phyloP scores from a whole-genome alignment of 257 asterid species.

The Cinchona pubescens region DNA sequence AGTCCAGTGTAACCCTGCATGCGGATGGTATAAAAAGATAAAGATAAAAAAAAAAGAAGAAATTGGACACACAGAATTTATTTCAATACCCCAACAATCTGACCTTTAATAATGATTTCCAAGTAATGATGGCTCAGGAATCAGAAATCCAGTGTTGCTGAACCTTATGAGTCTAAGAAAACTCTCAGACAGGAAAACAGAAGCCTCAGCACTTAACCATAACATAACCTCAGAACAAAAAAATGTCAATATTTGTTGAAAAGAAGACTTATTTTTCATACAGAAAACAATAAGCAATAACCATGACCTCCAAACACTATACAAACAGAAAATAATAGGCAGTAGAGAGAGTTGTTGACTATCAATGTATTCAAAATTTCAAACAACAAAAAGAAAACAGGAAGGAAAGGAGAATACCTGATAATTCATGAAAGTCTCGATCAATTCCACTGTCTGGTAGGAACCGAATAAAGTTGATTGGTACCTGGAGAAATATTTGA shows the following conservation, averaged over 20 bases:
- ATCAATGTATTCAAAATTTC: slow-evolving; percentile 8
- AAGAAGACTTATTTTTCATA: not conserved
- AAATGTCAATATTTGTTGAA: not conserved
- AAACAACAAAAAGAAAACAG: slow-evolving; percentile 2
- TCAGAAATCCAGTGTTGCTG: no score
- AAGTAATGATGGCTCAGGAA: no score
- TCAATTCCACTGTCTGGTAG: slow-evolving; percentile 84
- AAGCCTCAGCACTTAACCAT: not conserved
- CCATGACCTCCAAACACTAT: not conserved
- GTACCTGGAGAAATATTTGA: slow-evolving; percentile 49
- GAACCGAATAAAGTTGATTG: slow-evolving; percentile 93
- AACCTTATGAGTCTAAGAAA: not conserved
- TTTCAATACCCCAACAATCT: not conserved
- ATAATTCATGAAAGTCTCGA: slow-evolving; percentile 97
- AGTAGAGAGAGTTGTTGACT: not conserved
- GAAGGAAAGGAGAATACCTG: slow-evolving; percentile 44
- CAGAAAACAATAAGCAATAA: not conserved
- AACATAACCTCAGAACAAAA: not conserved
- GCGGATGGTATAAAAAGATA: not conserved
- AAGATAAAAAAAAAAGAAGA: not conserved
- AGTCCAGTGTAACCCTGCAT: not conserved
- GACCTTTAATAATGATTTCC: not conserved
- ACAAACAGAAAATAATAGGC: not conserved
- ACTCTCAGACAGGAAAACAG: not conserved
- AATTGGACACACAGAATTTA: not conserved